phyloP scores from a whole-genome alignment of 129 eudicot genomes.

The Ambrosia trifida region DNA sequence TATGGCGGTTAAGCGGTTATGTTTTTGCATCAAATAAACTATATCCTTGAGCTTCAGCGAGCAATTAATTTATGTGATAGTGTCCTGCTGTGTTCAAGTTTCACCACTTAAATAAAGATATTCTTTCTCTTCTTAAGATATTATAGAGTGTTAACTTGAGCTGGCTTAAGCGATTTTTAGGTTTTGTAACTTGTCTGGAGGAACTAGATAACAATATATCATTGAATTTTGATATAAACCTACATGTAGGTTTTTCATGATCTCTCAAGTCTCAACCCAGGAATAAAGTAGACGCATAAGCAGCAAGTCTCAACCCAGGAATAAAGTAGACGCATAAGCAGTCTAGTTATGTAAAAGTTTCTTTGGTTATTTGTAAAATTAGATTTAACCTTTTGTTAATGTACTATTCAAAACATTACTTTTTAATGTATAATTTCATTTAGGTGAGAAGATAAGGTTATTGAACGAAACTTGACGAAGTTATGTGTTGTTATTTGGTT shows the following conservation, averaged over 20 bases:
- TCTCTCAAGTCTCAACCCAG: no score
- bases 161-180: not conserved
- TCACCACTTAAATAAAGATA: not conserved
- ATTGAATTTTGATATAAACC: not conserved
- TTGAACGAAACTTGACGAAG: slow-evolving; percentile 21
- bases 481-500: not conserved
- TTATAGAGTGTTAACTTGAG: not conserved
- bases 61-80: not conserved
- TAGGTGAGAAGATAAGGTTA: not conserved
- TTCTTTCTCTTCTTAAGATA: not conserved
- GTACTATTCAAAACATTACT: not conserved
- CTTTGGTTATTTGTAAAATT: not conserved
- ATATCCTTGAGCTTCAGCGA: not conserved
- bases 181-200: slow-evolving; percentile 2
- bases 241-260: slow-evolving; percentile 10
- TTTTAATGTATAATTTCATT: not conserved
- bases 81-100: not conserved
- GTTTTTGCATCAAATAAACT: slow-evolving; percentile 5
- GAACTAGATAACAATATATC: not conserved
- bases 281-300: no score
- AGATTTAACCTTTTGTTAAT: not conserved
- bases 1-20: not conserved
- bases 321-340: not conserved
- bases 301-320: slow-evolving; percentile 3
- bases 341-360: not conserved